Conservation (phyloP, 2,329 filamentous ascomycete species). For the Diplodia intermedia region DNA sequence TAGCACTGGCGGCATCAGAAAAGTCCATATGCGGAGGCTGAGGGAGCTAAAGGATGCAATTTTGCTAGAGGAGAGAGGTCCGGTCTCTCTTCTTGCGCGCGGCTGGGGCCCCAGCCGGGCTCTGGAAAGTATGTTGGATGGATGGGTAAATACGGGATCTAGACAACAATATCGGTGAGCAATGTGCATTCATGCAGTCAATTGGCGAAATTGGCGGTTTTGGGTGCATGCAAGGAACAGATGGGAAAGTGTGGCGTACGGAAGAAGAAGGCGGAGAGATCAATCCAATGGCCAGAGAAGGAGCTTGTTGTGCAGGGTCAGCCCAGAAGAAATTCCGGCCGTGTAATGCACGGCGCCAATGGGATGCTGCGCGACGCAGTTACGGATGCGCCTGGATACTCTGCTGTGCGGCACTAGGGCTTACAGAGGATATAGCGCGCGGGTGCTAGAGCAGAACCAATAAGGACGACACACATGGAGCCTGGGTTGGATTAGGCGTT, state of each 20-base stretch:
- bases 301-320: conserved; percentile 3
- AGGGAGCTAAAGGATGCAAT: neutral
- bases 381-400: neutral
- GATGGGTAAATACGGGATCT: neutral
- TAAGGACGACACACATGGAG: too few species aligned
- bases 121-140: neutral
- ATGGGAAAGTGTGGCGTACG: neutral
- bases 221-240: conserved; percentile 4
- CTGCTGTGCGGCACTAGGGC: conserved; percentile 19
- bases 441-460: neutral
- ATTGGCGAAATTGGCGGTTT: neutral
- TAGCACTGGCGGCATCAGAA: neutral
- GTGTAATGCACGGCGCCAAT: conserved; percentile 5
- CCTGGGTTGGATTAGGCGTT: neutral
- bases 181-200: neutral
- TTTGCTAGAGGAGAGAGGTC: neutral
- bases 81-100: neutral
- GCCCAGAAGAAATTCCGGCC: neutral
- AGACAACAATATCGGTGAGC: neutral
- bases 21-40: neutral
- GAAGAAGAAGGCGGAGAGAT: neutral
- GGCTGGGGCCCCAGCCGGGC: too few species aligned
- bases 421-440: neutral
- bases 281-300: neutral
- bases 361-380: neutral